A percentile compares a stretch with the other conserved stretches of the same genome.
These are phyloP conservation scores for Blastomyces silverae DNA, from an alignment of 2,329 filamentous ascomycete species.

Conservation along the genomic window DNA sequence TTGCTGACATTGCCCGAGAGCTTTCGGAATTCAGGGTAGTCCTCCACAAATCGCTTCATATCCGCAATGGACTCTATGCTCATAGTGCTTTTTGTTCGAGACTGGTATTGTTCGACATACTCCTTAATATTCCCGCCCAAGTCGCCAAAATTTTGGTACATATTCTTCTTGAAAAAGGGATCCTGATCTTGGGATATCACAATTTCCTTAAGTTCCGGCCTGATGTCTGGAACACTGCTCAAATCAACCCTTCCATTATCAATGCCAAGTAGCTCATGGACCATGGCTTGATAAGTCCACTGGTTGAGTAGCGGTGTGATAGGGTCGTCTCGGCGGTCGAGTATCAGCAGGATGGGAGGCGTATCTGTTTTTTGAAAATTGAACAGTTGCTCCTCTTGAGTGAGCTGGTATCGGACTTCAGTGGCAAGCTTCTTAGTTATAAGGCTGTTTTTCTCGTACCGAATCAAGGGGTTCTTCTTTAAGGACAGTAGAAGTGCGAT, in stretches of 20 bases:
- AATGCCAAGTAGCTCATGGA: constrained; percentile 90
- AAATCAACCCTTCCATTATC: constrained; percentile 91
- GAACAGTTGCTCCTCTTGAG: constrained; percentile 92
- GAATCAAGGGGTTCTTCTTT: constrained; percentile 93
- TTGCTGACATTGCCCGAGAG: constrained; percentile 97
- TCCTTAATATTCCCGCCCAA: constrained; percentile 95
- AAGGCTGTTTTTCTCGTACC: constrained; percentile 85
- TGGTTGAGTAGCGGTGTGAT: constrained; percentile 91
- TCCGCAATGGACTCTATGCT: constrained; percentile 96
- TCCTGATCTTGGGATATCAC: constrained; percentile 95
- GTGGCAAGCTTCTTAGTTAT: constrained; percentile 88
- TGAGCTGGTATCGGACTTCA: constrained; percentile 86
- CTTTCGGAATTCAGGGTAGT: constrained; percentile 96
- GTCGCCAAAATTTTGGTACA: constrained; percentile 97
- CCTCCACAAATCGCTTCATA: constrained; percentile 99
- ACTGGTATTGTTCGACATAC: constrained; percentile 97
- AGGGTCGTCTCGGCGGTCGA: constrained; percentile 89
- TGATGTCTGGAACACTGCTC: constrained; percentile 71
- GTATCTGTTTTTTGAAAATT: constrained; percentile 95
- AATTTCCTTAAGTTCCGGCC: constrained; percentile 85
- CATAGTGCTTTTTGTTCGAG: constrained; percentile 91
- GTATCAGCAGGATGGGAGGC: constrained; percentile 79
- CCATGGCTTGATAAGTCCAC: constrained; percentile 99
- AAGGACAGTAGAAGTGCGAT: constrained; percentile 77
- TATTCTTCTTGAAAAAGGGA: constrained; percentile 98